Evolutionary conservation across 768 basidiomycete genomes (phyloP).

Genomic region (Tulasnella sp.): DNA sequence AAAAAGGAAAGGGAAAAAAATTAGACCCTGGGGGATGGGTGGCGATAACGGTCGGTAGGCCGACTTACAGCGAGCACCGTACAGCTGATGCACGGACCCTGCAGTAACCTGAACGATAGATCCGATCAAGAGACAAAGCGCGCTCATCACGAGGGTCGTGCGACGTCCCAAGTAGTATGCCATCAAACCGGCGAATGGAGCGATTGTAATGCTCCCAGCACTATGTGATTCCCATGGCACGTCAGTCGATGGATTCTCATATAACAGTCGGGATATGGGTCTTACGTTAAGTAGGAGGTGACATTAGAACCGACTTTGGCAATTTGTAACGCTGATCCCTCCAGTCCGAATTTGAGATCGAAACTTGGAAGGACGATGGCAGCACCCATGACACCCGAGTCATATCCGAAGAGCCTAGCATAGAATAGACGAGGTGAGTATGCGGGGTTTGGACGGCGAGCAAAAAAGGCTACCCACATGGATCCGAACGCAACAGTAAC

Average conservation of each 20-base stretch:
- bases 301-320: constrained; percentile 1
- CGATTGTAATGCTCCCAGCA: constrained; percentile 6
- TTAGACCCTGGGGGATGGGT: no score
- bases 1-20: no score
- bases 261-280: no score
- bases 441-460: no score
- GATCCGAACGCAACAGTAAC: no score
- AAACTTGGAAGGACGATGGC: constrained; percentile 13
- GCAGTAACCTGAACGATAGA: neutral
- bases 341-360: constrained; percentile 2
- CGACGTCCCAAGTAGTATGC: constrained; percentile 9
- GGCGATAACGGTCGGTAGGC: no score
- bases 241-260: no score
- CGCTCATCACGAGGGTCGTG: neutral
- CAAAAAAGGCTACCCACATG: no score
- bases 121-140: constrained; percentile 2
- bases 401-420: constrained; percentile 13
- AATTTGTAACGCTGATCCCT: neutral
- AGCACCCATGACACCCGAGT: constrained; percentile 11
- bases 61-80: constrained; percentile 9
- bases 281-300: constrained; percentile 10
- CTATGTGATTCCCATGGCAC: no score
- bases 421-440: no score
- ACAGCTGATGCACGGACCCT: neutral
- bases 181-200: neutral